Conservation (phyloP, 768 basidiomycete genomes). For the Nidularia sp. region DNA sequence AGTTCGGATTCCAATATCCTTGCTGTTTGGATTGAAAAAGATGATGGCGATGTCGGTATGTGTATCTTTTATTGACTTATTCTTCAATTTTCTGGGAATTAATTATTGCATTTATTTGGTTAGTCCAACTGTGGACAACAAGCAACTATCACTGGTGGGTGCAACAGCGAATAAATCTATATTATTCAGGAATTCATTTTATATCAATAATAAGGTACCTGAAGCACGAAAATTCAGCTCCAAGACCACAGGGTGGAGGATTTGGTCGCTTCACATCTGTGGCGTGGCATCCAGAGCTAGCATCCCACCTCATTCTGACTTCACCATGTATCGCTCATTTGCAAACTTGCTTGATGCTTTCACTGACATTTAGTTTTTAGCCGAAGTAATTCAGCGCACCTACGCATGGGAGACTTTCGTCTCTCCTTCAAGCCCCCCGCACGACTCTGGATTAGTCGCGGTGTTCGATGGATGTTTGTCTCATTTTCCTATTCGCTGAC, state of each 20-base stretch:
- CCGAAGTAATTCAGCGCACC: slow-evolving; percentile 49
- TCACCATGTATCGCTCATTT: slow-evolving; percentile 50
- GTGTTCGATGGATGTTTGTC: slow-evolving; percentile 84
- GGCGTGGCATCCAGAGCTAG: slow-evolving; percentile 84
- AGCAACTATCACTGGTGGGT: slow-evolving; percentile 91
- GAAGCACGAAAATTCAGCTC: slow-evolving; percentile 78
- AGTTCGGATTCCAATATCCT: slow-evolving; percentile 85
- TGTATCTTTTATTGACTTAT: slow-evolving; percentile 2
- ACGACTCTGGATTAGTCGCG: slow-evolving; percentile 81
- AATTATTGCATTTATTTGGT: slow-evolving; percentile 1
- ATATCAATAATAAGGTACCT: slow-evolving; percentile 61
- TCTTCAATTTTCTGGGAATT: too few species aligned
- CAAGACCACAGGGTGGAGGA: slow-evolving; percentile 17
- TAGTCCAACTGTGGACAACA: slow-evolving; percentile 92
- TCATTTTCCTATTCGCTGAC: not conserved
- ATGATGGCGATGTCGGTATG: slow-evolving; percentile 69
- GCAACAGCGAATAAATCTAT: not conserved
- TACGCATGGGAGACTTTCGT: slow-evolving; percentile 79
- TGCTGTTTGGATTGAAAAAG: slow-evolving; percentile 76
- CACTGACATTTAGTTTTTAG: slow-evolving; percentile 25
- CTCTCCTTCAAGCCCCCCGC: slow-evolving; percentile 55
- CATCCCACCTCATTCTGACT: slow-evolving; percentile 60
- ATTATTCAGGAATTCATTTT: not conserved
- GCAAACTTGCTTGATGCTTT: not conserved
- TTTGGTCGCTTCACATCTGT: slow-evolving; percentile 66